Base-by-base conservation (phyloP, 805 yeast genomes). In the Yamadazyma scolyti region DNA sequence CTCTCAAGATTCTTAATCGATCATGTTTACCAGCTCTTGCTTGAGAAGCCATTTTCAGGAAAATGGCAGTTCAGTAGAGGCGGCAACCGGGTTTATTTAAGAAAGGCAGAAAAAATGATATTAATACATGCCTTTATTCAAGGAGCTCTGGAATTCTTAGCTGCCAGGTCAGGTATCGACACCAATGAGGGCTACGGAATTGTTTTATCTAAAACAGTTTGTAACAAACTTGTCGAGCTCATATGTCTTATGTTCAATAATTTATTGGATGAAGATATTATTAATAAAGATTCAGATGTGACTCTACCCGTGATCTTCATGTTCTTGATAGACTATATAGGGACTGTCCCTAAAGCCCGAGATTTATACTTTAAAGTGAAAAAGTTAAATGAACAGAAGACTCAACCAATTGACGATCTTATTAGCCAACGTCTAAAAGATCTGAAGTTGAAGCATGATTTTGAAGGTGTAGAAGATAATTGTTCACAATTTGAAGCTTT, bases 81-180 rank as follows among this genome's bases (percentile, higher is more conserved):
- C 40, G 89, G 88, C 0, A 33, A 57, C 0, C 31, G 39, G 21
- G 39, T 82, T 13, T 58, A 53, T 4, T 53, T 82, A 20, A 73
- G 82, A 10, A 75, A 69, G 8, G 65, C 79, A 28, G 90, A 82
- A 44, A 65, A 59, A 38, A 71, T 74, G 42, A 79, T 81, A 86
- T 47, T 83, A 9, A 51, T 83, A 21, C 88, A 81, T 54, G 87
- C 79, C 49, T 78, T 82, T 42, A 65, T 83, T 36, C 65, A 76
- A n/a, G 75, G 73, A 39, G 71, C 61, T 21, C 42, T 48, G 15
- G 41, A 43, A n/a, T 61, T 59, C 30, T 44, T 62, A 10, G 44
- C 56, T 3, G 58, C 63, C 1, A 40, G 54, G 5, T 56, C 54
- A 10, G 62, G 63, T 6, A 44, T 57, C 6, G 61, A 51, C 19